Base-by-base conservation (phyloP, 2,329 filamentous ascomycete species). In the Westerdykella sp. region DNA sequence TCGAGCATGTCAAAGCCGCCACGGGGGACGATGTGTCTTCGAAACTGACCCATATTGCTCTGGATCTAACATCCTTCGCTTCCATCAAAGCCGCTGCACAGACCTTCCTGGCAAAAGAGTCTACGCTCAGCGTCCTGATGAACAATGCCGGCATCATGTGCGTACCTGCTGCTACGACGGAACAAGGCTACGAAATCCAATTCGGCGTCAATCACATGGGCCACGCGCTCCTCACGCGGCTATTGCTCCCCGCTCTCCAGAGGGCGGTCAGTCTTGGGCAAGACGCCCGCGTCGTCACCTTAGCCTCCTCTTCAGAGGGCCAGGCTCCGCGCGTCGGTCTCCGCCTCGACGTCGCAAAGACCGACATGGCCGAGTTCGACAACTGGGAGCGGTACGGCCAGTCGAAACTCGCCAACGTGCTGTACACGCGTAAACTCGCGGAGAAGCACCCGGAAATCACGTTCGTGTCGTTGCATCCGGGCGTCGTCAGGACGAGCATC, bases 121-220 rank as follows among this genome's bases (percentile, higher is more conserved):
- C 47, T 7, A 57, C 64, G 5, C 59, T 73, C 5, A 68, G 73
- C 45, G 52, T 73, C 23, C 56, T 73, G 1, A 55, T 71, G 23
- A 52, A 60, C 48, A 73, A 73, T 48, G 71, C 71, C 1, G 70
- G 70, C 12, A 54, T 72, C 36, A 63, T 55, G 41, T 50, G 31
- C 1, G 40, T 36, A 2, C 25, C 44, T 5, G 39, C 65, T 1
- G 55, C 48, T 2, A 41, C 59, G 1, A 73, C 70, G 1, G 47
- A 60, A 12, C 69, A 74, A 14, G 70, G 69, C 23, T 73, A 70
- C 48, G 72, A 75, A 50, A 55, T 68, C 10, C 69, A 73, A 32
- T 69, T 74, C 40, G 73, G 67, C 7, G 69, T 65, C 5, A 74
- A 75, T 45, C 64, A 73, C 55, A 51, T 74, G 43, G 72, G 69